Evolutionary conservation across 805 yeast species (phyloP).

Genomic region (Kuraishia molischiana): DNA sequence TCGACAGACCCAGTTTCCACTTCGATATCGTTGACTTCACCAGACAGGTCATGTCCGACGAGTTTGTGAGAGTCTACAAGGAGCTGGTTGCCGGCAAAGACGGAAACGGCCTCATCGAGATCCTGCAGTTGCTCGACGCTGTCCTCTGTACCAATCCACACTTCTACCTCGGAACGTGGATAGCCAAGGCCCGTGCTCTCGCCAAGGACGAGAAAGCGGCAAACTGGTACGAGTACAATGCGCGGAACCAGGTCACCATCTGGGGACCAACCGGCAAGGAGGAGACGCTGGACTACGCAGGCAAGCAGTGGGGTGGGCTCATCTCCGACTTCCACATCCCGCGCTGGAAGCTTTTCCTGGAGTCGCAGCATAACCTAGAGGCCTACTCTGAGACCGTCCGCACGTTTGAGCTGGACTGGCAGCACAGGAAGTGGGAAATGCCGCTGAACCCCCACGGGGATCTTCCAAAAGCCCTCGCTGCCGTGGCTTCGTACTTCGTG

Average conservation of each 20-base stretch:
- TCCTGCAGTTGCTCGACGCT: constrained; percentile 3
- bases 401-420: no score
- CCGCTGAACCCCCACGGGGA: no score
- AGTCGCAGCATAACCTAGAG: no score
- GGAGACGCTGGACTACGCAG: constrained; percentile 4
- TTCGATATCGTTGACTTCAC: constrained; percentile 5
- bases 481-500: no score
- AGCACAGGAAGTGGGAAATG: no score
- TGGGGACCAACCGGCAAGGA: constrained; percentile 6
- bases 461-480: no score
- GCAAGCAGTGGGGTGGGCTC: constrained; percentile 7
- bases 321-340: constrained; percentile 3
- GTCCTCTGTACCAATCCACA: constrained; percentile 3
- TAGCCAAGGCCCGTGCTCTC: constrained; percentile 3
- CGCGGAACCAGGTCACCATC: constrained; percentile 4
- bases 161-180: constrained; percentile 3
- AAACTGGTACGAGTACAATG: constrained; percentile 6
- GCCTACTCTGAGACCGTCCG: no score
- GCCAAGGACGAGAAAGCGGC: constrained; percentile 2
- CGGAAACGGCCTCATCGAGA: not conserved
- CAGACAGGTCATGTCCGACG: constrained; percentile 6
- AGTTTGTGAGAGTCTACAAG: constrained; percentile 4
- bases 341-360: constrained; percentile 3
- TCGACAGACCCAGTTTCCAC: constrained; percentile 3
- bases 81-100: constrained; percentile 5